phyloP scores from a whole-genome alignment of 352 stramenopile species.

The Phytophthora pseudosyringae region DNA sequence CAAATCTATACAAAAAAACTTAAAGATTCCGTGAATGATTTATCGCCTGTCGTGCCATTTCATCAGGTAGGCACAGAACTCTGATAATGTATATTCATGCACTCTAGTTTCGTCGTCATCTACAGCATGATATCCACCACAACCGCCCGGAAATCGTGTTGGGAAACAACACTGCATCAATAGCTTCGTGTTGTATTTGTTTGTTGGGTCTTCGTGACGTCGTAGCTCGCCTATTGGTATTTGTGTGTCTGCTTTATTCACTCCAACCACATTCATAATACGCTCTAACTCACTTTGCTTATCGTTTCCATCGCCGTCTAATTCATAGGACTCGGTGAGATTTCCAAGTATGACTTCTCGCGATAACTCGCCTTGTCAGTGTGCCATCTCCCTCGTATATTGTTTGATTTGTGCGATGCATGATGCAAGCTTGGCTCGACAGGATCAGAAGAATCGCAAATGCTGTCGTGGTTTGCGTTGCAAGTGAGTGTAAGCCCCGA shows the following conservation, averaged over 20 bases:
- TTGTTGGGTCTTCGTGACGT: not conserved
- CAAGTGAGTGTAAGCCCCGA: too few species aligned
- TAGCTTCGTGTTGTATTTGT: slow-evolving; percentile 8
- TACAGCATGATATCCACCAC: not conserved
- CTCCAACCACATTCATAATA: not conserved
- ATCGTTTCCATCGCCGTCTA: not conserved
- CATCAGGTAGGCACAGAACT: slow-evolving; percentile 22
- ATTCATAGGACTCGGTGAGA: too few species aligned
- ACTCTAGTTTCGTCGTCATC: not conserved
- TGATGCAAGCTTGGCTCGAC: too few species aligned
- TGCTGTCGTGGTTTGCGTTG: too few species aligned
- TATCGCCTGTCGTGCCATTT: slow-evolving; percentile 19
- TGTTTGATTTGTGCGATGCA: too few species aligned
- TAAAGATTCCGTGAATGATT: not conserved
- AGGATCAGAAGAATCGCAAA: too few species aligned
- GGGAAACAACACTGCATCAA: slow-evolving; percentile 17
- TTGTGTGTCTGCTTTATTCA: not conserved
- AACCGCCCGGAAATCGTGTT: slow-evolving; percentile 9
- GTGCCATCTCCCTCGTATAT: too few species aligned
- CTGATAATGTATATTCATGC: slow-evolving; percentile 6
- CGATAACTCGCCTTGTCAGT: too few species aligned
- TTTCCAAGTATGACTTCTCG: too few species aligned
- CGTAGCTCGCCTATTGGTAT: not conserved
- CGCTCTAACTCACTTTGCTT: not conserved
- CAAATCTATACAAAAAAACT: not conserved